These are phyloP conservation scores for Meyerozyma smithsonii DNA, from an alignment of 1,139 yeast genomes.

Conservation along the genomic window DNA sequence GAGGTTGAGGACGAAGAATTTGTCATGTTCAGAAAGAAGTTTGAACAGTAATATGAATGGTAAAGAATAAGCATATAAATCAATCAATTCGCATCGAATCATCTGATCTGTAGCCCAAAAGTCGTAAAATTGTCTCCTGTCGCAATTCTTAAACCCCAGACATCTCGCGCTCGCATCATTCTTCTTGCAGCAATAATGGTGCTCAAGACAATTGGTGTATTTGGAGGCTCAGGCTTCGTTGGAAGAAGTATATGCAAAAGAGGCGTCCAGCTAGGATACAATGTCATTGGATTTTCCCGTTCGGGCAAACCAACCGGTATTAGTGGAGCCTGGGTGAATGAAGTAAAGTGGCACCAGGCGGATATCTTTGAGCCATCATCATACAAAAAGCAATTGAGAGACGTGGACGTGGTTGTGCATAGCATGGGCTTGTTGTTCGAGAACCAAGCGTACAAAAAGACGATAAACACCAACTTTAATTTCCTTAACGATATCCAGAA, in stretches of 20 bases:
- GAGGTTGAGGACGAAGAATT: conserved; percentile 46
- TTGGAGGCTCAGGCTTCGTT: conserved; percentile 86
- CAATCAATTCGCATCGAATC: no score
- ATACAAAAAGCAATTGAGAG: conserved; percentile 43
- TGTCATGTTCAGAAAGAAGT: conserved; percentile 36
- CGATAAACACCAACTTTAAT: conserved; percentile 40
- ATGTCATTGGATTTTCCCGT: conserved; percentile 58
- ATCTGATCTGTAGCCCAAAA: no score
- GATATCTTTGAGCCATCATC: conserved; percentile 63
- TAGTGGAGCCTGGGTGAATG: conserved; percentile 45
- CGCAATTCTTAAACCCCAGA: not conserved
- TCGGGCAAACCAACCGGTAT: conserved; percentile 54
- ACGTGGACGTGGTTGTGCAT: conserved; percentile 71
- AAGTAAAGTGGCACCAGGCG: conserved; percentile 67
- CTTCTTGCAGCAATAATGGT: conserved; percentile 9
- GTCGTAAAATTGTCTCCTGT: no score
- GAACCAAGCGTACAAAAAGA: conserved; percentile 58
- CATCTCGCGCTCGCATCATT: not conserved
- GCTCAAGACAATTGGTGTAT: conserved; percentile 49
- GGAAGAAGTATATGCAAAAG: conserved; percentile 69
- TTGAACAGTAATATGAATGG: conserved; percentile 25
- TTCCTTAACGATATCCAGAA: conserved; percentile 27
- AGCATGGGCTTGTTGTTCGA: conserved; percentile 74
- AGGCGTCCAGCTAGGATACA: conserved; percentile 59
- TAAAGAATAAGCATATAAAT: no score